Percentiles rank a stretch among this genome's conserved stretches.
Evolutionary conservation across 192 early-diverging fungal species (phyloP).

Genomic region (Coemansia sp.): DNA sequence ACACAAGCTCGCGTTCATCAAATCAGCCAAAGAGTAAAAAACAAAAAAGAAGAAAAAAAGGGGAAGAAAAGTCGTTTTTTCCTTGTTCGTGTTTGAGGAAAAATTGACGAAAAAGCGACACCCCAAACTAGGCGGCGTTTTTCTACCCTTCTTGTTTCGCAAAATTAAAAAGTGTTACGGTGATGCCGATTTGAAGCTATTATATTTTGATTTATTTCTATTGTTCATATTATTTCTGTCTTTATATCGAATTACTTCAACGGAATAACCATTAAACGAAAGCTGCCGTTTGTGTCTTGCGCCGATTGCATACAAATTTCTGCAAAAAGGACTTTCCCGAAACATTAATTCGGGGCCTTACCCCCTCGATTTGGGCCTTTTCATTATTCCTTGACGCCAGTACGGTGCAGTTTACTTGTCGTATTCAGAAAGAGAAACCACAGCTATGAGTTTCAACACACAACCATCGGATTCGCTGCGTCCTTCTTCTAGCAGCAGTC

Average conservation of each 20-base stretch:
- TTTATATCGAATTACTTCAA: background rate
- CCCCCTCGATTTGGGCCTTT: background rate
- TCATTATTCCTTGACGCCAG: background rate
- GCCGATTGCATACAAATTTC: background rate
- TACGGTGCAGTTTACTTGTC: background rate
- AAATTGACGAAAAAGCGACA: background rate
- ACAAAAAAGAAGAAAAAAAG: slow-evolving; percentile 1
- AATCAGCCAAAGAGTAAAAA: background rate
- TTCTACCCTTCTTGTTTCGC: background rate
- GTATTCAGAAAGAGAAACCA: background rate
- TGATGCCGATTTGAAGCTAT: background rate
- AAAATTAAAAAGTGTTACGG: background rate
- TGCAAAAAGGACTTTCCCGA: background rate
- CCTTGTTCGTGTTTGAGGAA: background rate
- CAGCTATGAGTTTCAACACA: slow-evolving; percentile 30
- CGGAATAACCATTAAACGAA: background rate
- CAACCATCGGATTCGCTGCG: slow-evolving; percentile 25
- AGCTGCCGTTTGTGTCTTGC: background rate
- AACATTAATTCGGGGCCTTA: background rate
- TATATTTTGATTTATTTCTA: slow-evolving; percentile 1
- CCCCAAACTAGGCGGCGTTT: background rate
- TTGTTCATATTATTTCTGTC: slow-evolving; percentile 7
- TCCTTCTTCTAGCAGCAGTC: slow-evolving; percentile 3
- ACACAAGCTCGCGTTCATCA: too few species aligned
- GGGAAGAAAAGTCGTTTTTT: slow-evolving; percentile 1